These are phyloP conservation scores for Chrysosphaeria jannelii DNA, from an alignment of 2,329 filamentous ascomycete genomes.

Conservation along the genomic window DNA sequence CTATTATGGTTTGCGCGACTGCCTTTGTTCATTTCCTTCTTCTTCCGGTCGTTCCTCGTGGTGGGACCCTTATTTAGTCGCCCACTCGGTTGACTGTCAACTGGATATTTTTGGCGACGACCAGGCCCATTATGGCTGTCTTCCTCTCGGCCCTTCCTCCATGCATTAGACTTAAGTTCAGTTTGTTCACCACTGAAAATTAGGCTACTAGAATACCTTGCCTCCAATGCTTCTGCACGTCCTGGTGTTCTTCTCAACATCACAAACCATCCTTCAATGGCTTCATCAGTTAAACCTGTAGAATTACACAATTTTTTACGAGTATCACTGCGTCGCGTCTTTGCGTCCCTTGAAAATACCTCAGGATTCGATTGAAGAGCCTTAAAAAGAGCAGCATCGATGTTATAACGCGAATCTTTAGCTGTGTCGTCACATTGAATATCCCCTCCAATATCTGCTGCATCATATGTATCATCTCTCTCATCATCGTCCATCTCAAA, in stretches of 20 bases:
- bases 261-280: constrained; percentile 76
- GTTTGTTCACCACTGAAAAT: constrained; percentile 34
- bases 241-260: constrained; percentile 52
- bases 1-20: constrained; percentile 68
- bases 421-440: constrained; percentile 42
- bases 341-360: constrained; percentile 39
- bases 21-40: constrained; percentile 59
- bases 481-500: constrained; percentile 94
- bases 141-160: constrained; percentile 23
- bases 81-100: too few relatives aligned
- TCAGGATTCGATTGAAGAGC: constrained; percentile 31
- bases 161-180: constrained; percentile 34
- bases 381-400: constrained; percentile 45
- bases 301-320: constrained; percentile 36
- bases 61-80: constrained; percentile 31
- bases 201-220: constrained; percentile 30
- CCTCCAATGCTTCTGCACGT: constrained; percentile 37
- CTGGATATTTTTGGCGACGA: too few relatives aligned
- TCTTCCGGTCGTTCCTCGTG: constrained; percentile 37
- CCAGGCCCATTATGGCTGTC: constrained; percentile 13
- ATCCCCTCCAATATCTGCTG: constrained; percentile 67
- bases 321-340: constrained; percentile 31
- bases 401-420: constrained; percentile 20
- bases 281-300: constrained; percentile 76
- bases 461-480: constrained; percentile 86